A percentile compares a stretch with the other conserved stretches of the same genome.
Conservation (phyloP, 1,139 yeast species). For the Suhomyces yuchorum region DNA sequence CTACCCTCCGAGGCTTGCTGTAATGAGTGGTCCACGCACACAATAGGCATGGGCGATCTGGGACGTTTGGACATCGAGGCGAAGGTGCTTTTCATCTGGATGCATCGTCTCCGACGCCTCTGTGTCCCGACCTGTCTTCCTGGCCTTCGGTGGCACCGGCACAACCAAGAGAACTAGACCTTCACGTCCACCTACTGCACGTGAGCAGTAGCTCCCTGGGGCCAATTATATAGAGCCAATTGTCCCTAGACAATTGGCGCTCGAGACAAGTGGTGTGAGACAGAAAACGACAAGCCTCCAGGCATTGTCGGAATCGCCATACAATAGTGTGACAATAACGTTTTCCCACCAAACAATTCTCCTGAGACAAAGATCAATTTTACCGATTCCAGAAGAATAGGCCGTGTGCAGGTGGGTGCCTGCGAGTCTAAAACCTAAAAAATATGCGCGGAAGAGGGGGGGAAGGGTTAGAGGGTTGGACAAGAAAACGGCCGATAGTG, state of each 20-base stretch:
- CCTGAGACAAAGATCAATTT: constrained; percentile 8
- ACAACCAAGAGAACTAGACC: too few species aligned
- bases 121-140: too few species aligned
- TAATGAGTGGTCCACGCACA: too few species aligned
- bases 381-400: constrained; percentile 11
- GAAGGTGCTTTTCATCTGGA: neutral
- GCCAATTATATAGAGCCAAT: neutral
- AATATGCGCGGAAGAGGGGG: neutral
- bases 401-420: constrained; percentile 6
- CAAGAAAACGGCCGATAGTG: neutral
- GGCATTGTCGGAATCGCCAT: neutral
- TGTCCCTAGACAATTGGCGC: neutral
- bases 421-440: constrained; percentile 7
- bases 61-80: constrained; percentile 2
- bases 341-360: constrained; percentile 7
- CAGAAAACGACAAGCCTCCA: constrained; percentile 5
- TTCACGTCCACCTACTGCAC: too few species aligned
- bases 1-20: too few species aligned
- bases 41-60: neutral
- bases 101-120: neutral
- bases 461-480: neutral
- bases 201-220: neutral
- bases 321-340: constrained; percentile 5
- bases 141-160: too few species aligned
- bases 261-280: constrained; percentile 1